These are phyloP conservation scores for Populus davidiana DNA, from an alignment of 345 rosid species.

Conservation along the genomic window DNA sequence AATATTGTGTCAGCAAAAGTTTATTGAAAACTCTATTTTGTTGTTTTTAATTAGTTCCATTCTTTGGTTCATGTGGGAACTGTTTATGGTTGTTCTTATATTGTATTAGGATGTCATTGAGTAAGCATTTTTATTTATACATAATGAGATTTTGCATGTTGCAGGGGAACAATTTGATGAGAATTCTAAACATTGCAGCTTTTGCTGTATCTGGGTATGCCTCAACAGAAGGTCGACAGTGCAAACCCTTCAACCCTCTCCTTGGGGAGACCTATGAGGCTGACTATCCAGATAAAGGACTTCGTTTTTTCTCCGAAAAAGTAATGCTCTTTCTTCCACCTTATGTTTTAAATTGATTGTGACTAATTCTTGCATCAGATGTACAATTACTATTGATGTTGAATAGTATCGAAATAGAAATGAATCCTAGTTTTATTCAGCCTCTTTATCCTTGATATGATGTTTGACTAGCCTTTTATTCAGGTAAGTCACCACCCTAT, in stretches of 20 bases:
- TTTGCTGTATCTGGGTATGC: constrained; percentile 99
- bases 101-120: neutral
- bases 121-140: neutral
- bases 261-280: constrained; percentile 99
- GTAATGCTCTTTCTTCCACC: constrained; percentile 32
- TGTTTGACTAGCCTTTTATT: constrained; percentile 28
- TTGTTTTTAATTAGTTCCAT: neutral
- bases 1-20: neutral
- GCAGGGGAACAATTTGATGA: constrained; percentile 95
- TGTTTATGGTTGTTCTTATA: neutral
- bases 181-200: constrained; percentile 87
- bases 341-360: neutral
- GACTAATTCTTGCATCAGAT: neutral
- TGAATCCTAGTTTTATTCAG: neutral
- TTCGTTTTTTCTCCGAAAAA: constrained; percentile 91
- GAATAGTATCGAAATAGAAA: neutral
- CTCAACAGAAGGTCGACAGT: constrained; percentile 96
- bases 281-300: constrained; percentile 98
- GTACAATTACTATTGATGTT: neutral
- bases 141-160: constrained; percentile 21
- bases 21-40: neutral
- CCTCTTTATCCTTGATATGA: neutral
- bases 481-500: constrained; percentile 99
- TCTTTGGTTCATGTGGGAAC: neutral
- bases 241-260: constrained; percentile 97